Evolutionary conservation across 2,329 filamentous ascomycete species (phyloP).

Genomic region (Microascus cirrosus): DNA sequence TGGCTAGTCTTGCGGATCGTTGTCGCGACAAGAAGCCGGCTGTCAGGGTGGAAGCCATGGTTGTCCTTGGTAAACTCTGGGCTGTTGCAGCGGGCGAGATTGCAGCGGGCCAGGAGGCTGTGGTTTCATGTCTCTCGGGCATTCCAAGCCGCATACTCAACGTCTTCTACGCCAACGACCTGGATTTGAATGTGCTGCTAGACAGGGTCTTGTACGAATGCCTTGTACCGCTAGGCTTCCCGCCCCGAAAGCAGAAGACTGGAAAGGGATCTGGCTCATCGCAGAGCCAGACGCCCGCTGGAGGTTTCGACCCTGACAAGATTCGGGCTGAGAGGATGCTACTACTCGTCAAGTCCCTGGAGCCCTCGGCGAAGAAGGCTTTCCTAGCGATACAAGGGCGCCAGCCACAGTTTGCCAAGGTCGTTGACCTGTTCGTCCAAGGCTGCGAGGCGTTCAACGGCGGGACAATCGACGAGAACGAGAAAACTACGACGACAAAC

Average conservation of each 20-base stretch:
- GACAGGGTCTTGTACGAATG: constrained; percentile 80
- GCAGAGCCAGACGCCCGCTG: constrained; percentile 37
- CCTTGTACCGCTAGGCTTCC: constrained; percentile 81
- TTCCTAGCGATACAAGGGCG: constrained; percentile 79
- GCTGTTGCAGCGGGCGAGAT: constrained; percentile 86
- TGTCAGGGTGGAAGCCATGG: constrained; percentile 81
- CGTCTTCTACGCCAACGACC: constrained; percentile 81
- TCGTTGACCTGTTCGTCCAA: constrained; percentile 65
- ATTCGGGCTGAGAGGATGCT: constrained; percentile 78
- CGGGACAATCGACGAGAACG: constrained; percentile 65
- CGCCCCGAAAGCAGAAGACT: constrained; percentile 48
- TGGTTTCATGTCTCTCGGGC: constrained; percentile 62
- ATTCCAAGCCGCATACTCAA: constrained; percentile 81
- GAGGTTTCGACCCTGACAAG: constrained; percentile 50
- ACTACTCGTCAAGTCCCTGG: constrained; percentile 67
- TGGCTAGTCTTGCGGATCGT: constrained; percentile 74
- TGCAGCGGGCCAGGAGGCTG: constrained; percentile 66
- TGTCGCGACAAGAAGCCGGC: constrained; percentile 75
- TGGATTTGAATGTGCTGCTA: constrained; percentile 72
- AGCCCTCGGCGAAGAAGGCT: constrained; percentile 67
- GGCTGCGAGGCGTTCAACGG: constrained; percentile 87
- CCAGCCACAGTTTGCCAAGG: constrained; percentile 63
- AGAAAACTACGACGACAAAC: constrained; percentile 56
- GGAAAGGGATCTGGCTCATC: constrained; percentile 50
- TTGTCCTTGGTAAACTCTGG: constrained; percentile 77